Evolutionary conservation across 176 grass and related monocot genomes (phyloP), one percentile per base, ranked within the genome.

Genomic region (Lolium perenne): DNA sequence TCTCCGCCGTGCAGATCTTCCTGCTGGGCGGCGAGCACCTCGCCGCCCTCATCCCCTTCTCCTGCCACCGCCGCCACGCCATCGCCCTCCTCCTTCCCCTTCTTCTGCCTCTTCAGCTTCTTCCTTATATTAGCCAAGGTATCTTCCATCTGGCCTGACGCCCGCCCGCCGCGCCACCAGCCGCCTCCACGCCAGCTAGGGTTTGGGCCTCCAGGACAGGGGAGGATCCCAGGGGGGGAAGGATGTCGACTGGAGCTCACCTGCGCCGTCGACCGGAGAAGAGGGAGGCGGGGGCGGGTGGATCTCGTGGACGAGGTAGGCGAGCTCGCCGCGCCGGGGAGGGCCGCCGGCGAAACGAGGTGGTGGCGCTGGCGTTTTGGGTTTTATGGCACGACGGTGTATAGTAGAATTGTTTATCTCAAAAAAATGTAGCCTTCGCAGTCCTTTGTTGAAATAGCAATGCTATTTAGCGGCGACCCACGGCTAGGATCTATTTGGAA

Each of bases 101-200:
- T 96, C 90, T 94, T 99, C 64, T 87, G 94, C 59, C 89, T 82
- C 88, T 88, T 96, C 86, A 99, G 55, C 73, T 94, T 99, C 86
- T 92, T 96, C 88, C 51, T 94, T 87, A 99, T 96, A 8, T 60
- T 80, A 53, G 97, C 94, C 87, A 99, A 89, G 82, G 97, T 99
- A 71, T 99, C 92, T 77, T 94, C 87, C 83, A 99, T 94, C 90
- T 91, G 90, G 26, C 90, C 87, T 58, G 74, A 76, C 74, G 63
- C 73, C 79, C 74, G 49, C 72, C 72, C 7, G 14, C 72, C 72
- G 21, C 72, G 22, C 47, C 47, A 6, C 51, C 85, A 32, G 59
- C 29, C 72, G 72, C 23, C 47, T 13, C 47, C 72, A 47, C 72
- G 72, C 72, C 47, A 50, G 47, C 72, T 75, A 75, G 72, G 72